Evolutionary conservation across 306 rosid genomes (phyloP).

Genomic region (Morella rubra): DNA sequence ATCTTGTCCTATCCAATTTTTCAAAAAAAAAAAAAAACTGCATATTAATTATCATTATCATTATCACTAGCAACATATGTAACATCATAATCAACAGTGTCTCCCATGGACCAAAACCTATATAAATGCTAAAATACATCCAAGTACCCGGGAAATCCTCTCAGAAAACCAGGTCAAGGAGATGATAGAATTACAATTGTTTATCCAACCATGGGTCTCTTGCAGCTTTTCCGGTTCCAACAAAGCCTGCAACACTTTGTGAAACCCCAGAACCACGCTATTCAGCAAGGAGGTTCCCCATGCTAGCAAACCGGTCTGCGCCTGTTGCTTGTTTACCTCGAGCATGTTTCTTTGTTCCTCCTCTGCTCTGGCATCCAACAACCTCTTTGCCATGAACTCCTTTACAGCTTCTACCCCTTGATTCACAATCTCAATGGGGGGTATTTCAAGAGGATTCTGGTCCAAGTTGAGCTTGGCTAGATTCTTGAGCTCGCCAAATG

Average conservation of each 20-base stretch:
- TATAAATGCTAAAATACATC: background rate
- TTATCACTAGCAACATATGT: background rate
- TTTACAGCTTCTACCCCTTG: conserved; percentile 50
- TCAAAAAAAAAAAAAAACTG: background rate
- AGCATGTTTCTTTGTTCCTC: conserved; percentile 33
- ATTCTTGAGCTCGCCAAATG: conserved; percentile 45
- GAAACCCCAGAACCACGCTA: conserved; percentile 42
- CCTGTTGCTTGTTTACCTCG: conserved; percentile 34
- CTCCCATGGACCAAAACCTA: too few relatives aligned
- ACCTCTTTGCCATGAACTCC: conserved; percentile 47
- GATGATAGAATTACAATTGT: conserved; percentile 23
- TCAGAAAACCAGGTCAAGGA: background rate
- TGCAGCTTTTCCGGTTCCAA: conserved; percentile 36
- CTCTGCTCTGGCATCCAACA: conserved; percentile 34
- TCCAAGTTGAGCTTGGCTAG: conserved; percentile 48
- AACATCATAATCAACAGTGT: background rate
- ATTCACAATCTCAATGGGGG: conserved; percentile 42
- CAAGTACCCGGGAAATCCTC: background rate
- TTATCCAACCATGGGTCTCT: conserved; percentile 44
- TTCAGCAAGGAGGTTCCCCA: conserved; percentile 49
- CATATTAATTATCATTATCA: background rate
- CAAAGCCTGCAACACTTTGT: conserved; percentile 37
- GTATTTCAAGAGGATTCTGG: conserved; percentile 45
- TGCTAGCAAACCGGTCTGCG: conserved; percentile 41
- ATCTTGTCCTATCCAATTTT: too few relatives aligned